Evolutionary conservation across 805 yeast species (phyloP).

Genomic region (Suhomyces emberorum): DNA sequence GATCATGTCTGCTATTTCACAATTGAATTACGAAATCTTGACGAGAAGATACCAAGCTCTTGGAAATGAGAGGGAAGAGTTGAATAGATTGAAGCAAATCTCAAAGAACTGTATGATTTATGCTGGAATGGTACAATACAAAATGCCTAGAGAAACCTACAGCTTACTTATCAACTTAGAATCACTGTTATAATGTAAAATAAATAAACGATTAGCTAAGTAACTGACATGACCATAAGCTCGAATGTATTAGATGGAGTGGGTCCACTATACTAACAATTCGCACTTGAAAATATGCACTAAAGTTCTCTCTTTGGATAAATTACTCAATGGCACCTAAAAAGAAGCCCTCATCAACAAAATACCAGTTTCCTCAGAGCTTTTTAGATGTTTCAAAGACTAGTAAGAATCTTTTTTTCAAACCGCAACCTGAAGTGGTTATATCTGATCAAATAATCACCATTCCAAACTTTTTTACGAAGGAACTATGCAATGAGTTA

Average conservation of each 20-base stretch:
- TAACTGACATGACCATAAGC: too few species aligned
- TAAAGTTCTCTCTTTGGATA: too few species aligned
- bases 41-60: slow-evolving; percentile 42
- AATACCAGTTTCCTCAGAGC: slow-evolving; percentile 18
- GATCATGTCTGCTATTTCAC: slow-evolving; percentile 74
- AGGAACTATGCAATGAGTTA: slow-evolving; percentile 37
- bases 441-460: slow-evolving; percentile 38
- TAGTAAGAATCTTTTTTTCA: slow-evolving; percentile 12
- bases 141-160: slow-evolving; percentile 85
- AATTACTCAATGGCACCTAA: slow-evolving; percentile 11
- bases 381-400: slow-evolving; percentile 11
- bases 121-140: slow-evolving; percentile 92
- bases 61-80: slow-evolving; percentile 49
- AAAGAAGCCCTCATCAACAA: slow-evolving; percentile 2
- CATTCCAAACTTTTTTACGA: slow-evolving; percentile 37
- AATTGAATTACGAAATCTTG: slow-evolving; percentile 46
- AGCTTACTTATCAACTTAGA: slow-evolving; percentile 67
- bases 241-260: too few species aligned
- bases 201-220: too few species aligned
- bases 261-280: too few species aligned
- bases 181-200: slow-evolving; percentile 28
- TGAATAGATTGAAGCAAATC: slow-evolving; percentile 49
- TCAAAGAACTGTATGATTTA: slow-evolving; percentile 89
- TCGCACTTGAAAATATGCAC: too few species aligned
- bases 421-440: slow-evolving; percentile 20